Percentiles rank a stretch among this genome's conserved stretches.
These are phyloP conservation scores for Termitomyces sp. DNA, from an alignment of 768 basidiomycete genomes.

Conservation along the genomic window DNA sequence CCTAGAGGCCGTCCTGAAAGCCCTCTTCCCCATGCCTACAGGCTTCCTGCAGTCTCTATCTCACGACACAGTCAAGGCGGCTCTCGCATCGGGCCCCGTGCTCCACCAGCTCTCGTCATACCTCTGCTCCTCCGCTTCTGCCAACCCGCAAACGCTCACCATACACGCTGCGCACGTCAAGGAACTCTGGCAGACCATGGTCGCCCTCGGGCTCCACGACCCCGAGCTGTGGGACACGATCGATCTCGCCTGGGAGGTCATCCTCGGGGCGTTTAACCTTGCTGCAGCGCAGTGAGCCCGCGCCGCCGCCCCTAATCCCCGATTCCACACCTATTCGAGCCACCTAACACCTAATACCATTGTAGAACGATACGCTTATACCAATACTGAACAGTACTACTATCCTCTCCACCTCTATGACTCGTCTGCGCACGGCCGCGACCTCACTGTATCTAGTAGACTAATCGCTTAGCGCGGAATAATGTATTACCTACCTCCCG, in stretches of 20 bases:
- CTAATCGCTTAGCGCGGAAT: conserved; percentile 3
- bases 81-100: conserved; percentile 42
- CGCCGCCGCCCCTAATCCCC: neutral
- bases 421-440: conserved; percentile 8
- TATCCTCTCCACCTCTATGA: neutral
- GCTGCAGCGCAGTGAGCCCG: conserved; percentile 30
- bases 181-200: conserved; percentile 78
- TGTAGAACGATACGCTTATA: neutral
- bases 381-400: neutral
- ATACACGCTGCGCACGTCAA: conserved; percentile 64
- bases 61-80: conserved; percentile 34
- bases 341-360: neutral
- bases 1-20: conserved; percentile 48
- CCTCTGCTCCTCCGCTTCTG: conserved; percentile 40
- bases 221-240: conserved; percentile 72
- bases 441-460: conserved; percentile 14
- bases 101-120: conserved; percentile 53
- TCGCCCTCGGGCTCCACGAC: conserved; percentile 68
- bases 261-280: conserved; percentile 50
- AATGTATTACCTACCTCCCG: conserved; percentile 4
- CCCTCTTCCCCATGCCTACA: conserved; percentile 56
- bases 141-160: conserved; percentile 39
- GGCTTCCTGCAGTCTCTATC: conserved; percentile 38
- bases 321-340: conserved; percentile 1
- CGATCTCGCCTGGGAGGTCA: conserved; percentile 77